phyloP scores from a whole-genome alignment of 305 asterid species.

The Petunia hybrid region DNA sequence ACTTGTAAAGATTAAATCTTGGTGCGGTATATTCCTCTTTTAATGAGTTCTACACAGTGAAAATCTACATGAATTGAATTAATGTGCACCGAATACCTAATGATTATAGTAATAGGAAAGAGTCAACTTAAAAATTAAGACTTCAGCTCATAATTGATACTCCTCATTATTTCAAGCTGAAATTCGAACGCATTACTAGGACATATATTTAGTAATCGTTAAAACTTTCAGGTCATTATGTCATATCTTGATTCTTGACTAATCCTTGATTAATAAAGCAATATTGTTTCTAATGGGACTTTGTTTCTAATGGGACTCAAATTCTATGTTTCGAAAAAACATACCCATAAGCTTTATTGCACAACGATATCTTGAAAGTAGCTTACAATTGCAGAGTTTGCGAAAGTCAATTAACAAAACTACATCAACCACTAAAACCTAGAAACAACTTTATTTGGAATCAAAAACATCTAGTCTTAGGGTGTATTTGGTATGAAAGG shows the following conservation, averaged over 20 bases:
- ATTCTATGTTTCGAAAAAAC: not conserved
- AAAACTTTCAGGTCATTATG: not conserved
- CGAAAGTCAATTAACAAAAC: not conserved
- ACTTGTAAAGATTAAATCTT: not conserved
- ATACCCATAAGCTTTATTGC: not conserved
- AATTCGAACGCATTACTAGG: too few relatives aligned
- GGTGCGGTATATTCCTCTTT: too few relatives aligned
- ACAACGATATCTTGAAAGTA: not conserved
- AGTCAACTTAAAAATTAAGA: too few relatives aligned
- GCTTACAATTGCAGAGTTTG: not conserved
- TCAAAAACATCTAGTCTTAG: not conserved
- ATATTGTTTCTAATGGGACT: not conserved
- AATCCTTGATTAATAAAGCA: not conserved
- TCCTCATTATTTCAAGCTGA: too few relatives aligned
- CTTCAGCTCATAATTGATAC: too few relatives aligned
- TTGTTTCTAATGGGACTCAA: not conserved
- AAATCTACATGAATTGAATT: too few relatives aligned
- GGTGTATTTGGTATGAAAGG: too few relatives aligned
- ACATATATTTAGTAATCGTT: too few relatives aligned
- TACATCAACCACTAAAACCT: not conserved
- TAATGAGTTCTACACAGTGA: too few relatives aligned
- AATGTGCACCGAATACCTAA: too few relatives aligned
- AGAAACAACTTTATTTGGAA: not conserved
- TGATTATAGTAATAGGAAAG: too few relatives aligned
- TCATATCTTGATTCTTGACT: not conserved